Evolutionary conservation across 192 early-diverging fungal species (phyloP).

Genomic region (Backusella morwellensis): DNA sequence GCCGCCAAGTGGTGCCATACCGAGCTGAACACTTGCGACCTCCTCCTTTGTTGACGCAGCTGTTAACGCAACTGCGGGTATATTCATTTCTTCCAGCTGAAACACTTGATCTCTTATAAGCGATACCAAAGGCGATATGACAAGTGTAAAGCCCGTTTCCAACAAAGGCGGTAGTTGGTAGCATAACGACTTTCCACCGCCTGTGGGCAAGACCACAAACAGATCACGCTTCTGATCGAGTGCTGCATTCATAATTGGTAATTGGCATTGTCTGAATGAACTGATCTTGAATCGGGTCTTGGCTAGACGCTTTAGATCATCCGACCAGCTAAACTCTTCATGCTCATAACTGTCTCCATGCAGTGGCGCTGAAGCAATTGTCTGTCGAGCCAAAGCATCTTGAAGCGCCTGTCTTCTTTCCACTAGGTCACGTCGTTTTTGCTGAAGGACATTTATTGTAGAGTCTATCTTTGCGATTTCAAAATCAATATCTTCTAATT

Average conservation of each 20-base stretch:
- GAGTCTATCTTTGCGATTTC: not conserved
- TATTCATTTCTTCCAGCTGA: conserved; percentile 50
- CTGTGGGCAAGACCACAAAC: conserved; percentile 95
- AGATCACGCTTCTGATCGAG: conserved; percentile 71
- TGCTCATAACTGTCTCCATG: conserved; percentile 30
- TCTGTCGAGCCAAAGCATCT: not conserved
- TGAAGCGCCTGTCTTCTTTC: not conserved
- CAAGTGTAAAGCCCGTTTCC: conserved; percentile 80
- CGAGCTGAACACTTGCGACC: conserved; percentile 43
- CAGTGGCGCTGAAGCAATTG: not conserved
- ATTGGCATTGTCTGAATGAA: conserved; percentile 79
- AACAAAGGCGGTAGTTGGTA: conserved; percentile 88
- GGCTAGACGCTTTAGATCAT: conserved; percentile 35
- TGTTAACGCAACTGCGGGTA: conserved; percentile 47
- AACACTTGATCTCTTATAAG: conserved; percentile 92
- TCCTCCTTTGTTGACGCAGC: conserved; percentile 55
- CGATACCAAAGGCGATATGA: conserved; percentile 89
- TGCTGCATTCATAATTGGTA: conserved; percentile 85
- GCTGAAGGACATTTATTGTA: not conserved
- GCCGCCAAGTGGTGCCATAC: conserved; percentile 53
- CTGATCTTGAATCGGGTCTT: conserved; percentile 44
- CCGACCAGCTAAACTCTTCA: conserved; percentile 52
- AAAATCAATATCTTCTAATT: not conserved
- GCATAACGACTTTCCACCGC: conserved; percentile 93
- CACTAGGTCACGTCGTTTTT: not conserved